Percentiles rank a stretch among this genome's conserved stretches.
Conservation (phyloP, 2,329 filamentous ascomycete genomes). For the Aspergillus aculeatinus region DNA sequence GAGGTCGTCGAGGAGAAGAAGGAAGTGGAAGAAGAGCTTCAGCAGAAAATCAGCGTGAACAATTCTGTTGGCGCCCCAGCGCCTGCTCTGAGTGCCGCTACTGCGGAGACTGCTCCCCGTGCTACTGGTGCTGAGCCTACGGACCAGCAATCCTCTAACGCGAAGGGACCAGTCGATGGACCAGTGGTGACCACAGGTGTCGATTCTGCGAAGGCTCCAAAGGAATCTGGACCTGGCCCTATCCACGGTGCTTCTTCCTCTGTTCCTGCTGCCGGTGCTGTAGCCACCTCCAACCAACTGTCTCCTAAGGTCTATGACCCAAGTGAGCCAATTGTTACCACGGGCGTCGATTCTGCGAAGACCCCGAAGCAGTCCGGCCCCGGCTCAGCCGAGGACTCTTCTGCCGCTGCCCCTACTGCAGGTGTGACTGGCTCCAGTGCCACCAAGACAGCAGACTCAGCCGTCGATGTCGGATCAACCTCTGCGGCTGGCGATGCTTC, state of each 20-base stretch:
- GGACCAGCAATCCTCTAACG: slow-evolving; percentile 21
- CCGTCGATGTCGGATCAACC: neutral
- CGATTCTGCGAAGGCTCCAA: slow-evolving; percentile 20
- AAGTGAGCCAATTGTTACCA: neutral
- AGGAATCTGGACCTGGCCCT: slow-evolving; percentile 16
- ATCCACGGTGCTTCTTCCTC: neutral
- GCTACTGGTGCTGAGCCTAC: slow-evolving; percentile 18
- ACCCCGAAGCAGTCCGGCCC: slow-evolving; percentile 11
- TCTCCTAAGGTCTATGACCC: neutral
- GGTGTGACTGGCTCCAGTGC: slow-evolving; percentile 12
- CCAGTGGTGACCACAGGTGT: slow-evolving; percentile 21
- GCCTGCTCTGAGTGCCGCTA: slow-evolving; percentile 42
- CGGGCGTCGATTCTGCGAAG: neutral
- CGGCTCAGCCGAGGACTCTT: slow-evolving; percentile 36
- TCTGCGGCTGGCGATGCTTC: slow-evolving; percentile 2
- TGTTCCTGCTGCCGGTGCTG: neutral
- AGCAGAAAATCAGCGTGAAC: slow-evolving; percentile 48
- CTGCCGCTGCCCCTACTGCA: slow-evolving; percentile 27
- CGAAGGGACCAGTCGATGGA: slow-evolving; percentile 8
- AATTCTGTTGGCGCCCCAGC: slow-evolving; percentile 42
- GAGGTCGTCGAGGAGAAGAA: slow-evolving; percentile 73
- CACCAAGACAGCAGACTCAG: slow-evolving; percentile 17
- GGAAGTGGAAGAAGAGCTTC: slow-evolving; percentile 69
- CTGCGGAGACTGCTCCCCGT: slow-evolving; percentile 38
- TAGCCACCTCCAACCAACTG: neutral